Conservation (phyloP, 768 basidiomycete species). For the Trametes maxima region DNA sequence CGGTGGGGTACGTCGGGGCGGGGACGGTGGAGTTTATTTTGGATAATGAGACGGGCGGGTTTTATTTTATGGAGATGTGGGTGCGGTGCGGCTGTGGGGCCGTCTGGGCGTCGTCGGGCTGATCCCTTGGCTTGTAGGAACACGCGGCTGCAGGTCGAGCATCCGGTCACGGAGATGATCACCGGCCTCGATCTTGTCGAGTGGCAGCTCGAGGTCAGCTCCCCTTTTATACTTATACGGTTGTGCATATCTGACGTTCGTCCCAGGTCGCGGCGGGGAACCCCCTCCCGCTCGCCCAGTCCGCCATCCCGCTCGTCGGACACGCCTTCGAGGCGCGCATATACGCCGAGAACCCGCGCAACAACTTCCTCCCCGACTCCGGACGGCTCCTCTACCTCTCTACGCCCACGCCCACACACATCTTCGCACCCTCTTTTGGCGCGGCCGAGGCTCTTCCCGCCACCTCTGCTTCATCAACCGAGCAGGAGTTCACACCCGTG, state of each 20-base stretch:
- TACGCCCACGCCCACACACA: constrained; percentile 72
- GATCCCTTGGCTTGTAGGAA: constrained; percentile 52
- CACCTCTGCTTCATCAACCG: background rate
- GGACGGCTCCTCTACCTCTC: constrained; percentile 80
- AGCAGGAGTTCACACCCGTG: constrained; percentile 19
- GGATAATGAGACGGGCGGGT: constrained; percentile 83
- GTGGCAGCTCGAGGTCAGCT: constrained; percentile 83
- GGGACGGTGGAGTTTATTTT: constrained; percentile 98
- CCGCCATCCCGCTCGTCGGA: constrained; percentile 81
- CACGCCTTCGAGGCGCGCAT: constrained; percentile 96
- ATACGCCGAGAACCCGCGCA: constrained; percentile 93
- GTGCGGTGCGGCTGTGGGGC: constrained; percentile 35
- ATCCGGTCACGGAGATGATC: constrained; percentile 94
- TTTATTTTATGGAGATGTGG: constrained; percentile 97
- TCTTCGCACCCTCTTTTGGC: constrained; percentile 56
- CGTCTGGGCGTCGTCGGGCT: background rate
- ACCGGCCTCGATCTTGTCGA: constrained; percentile 93
- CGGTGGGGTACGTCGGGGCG: constrained; percentile 89
- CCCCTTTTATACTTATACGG: background rate
- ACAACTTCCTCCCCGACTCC: constrained; percentile 91
- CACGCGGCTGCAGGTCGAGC: constrained; percentile 84
- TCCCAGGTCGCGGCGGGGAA: constrained; percentile 85
- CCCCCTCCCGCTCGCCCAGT: constrained; percentile 75
- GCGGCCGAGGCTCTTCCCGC: constrained; percentile 25
- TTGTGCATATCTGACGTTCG: background rate